phyloP scores from a whole-genome alignment of 805 yeast species.

The Starmera caribaea region DNA sequence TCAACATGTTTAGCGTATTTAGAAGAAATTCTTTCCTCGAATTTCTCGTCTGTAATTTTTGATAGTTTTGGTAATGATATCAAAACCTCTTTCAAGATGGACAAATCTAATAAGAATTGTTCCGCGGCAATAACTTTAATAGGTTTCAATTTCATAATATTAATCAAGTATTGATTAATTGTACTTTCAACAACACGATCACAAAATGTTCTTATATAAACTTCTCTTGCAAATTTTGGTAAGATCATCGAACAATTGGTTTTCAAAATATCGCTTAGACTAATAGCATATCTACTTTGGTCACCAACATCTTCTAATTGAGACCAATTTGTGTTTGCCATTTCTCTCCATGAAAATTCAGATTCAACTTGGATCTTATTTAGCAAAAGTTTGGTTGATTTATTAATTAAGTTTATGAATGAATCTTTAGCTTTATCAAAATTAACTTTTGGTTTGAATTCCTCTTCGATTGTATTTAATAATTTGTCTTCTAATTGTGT shows the following conservation, averaged over 20 bases:
- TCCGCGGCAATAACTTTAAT: slow-evolving; percentile 64
- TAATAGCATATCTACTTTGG: slow-evolving; percentile 59
- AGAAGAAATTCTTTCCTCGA: slow-evolving; percentile 8
- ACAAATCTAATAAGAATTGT: slow-evolving; percentile 69
- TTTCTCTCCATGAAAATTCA: slow-evolving; percentile 74
- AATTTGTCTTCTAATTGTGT: slow-evolving; percentile 65
- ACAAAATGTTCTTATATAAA: slow-evolving; percentile 63
- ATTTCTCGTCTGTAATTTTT: slow-evolving; percentile 3
- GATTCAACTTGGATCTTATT: slow-evolving; percentile 50
- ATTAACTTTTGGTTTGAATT: slow-evolving; percentile 29
- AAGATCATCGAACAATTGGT: slow-evolving; percentile 39
- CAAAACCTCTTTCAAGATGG: slow-evolving; percentile 49
- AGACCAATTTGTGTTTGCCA: slow-evolving; percentile 70
- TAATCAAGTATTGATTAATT: slow-evolving; percentile 43
- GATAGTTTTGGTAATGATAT: slow-evolving; percentile 12
- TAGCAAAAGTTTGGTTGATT: slow-evolving; percentile 45
- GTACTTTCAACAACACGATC: slow-evolving; percentile 67
- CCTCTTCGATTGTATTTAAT: slow-evolving; percentile 29
- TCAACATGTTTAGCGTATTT: slow-evolving; percentile 35
- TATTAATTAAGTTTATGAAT: slow-evolving; percentile 49
- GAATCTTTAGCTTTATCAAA: slow-evolving; percentile 49
- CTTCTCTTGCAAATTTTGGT: slow-evolving; percentile 54
- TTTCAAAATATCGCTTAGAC: slow-evolving; percentile 38
- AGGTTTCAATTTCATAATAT: slow-evolving; percentile 56
- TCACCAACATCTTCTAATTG: slow-evolving; percentile 54